Evolutionary conservation across 768 basidiomycete genomes (phyloP), one percentile per base, ranked within the genome.

Genomic region (Mycena epipterygia): DNA sequence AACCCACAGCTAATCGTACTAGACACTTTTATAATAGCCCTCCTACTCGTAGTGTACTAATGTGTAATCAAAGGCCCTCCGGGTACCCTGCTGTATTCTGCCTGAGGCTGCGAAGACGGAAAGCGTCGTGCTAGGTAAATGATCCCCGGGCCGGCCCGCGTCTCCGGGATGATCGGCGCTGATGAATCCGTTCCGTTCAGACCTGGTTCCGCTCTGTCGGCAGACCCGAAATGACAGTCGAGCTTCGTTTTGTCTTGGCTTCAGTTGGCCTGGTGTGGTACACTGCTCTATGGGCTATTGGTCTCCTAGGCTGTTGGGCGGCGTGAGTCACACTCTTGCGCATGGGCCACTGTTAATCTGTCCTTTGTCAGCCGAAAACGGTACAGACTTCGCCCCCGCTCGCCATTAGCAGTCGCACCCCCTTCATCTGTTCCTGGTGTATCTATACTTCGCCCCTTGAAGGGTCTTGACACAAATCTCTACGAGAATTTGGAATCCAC

Each of bases 401-500:
- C 91, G 8, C 91, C 90, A 33, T 83, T 88, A 37, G 81, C 88
- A 8, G 84, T 85, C n/a, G 83, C 88, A 32, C 78, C 84, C 13
- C 70, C 83, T 9, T 75, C 79, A 21, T 77, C 84, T 21, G 88
- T 89, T 4, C 96, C 96, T 14, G 97, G 96, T 23, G 97, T 99
- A 33, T 95, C 96, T 3, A 95, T 99, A 74, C 86, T 99, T 57
- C 90, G 98, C 52, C 98, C 98, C 9, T 86, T 99, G 58, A 97
- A 97, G 79, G 98, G 98, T 17, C 85, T 99, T 27, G 98, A 99
- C 81, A 89, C 93, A 67, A 99, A 99, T 79, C 88, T 99, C 23
- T 98, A 93, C 81, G 96, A 98, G 83, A 98, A 98, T 79, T 84
- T 99, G 57, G 95, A 98, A 81, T 95, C 96, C 5, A 94, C 95